These are phyloP conservation scores for Pisolithus albus DNA, from an alignment of 768 basidiomycete genomes.

Conservation along the genomic window DNA sequence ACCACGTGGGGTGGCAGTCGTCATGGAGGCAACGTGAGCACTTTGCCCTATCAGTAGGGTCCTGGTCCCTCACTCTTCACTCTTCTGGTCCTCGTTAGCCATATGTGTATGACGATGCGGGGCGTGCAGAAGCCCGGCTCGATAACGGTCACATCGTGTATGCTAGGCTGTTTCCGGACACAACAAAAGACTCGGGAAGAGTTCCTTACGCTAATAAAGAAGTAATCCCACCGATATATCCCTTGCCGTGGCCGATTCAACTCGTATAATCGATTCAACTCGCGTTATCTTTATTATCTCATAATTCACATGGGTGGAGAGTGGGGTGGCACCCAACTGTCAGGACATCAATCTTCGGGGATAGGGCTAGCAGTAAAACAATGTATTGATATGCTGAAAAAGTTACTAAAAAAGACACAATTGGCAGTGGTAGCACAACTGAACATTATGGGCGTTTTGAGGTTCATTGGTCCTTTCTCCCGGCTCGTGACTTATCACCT, in stretches of 20 bases:
- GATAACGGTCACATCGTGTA: slow-evolving; percentile 91
- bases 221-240: slow-evolving; percentile 8
- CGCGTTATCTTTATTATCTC: slow-evolving; percentile 21
- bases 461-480: slow-evolving; percentile 47
- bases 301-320: slow-evolving; percentile 15
- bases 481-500: slow-evolving; percentile 45
- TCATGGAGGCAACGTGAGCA: slow-evolving; percentile 95
- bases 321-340: slow-evolving; percentile 2
- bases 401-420: slow-evolving; percentile 6
- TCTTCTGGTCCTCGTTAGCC: slow-evolving; percentile 39
- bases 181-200: slow-evolving; percentile 98
- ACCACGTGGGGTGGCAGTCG: slow-evolving; percentile 95
- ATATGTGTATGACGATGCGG: slow-evolving; percentile 99
- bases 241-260: slow-evolving; percentile 36
- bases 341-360: slow-evolving; percentile 5
- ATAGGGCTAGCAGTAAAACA: slow-evolving; percentile 2
- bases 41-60: slow-evolving; percentile 5
- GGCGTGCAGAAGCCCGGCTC: slow-evolving; percentile 98
- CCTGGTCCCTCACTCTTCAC: slow-evolving; percentile 7
- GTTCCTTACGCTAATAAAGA: slow-evolving; percentile 81
- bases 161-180: slow-evolving; percentile 98
- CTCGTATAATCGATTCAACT: slow-evolving; percentile 36
- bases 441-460: neutral
- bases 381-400: slow-evolving; percentile 12
- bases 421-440: neutral